These are phyloP conservation scores for Bipolaris bicolor DNA, from an alignment of 2,329 filamentous ascomycete species.

Conservation along the genomic window DNA sequence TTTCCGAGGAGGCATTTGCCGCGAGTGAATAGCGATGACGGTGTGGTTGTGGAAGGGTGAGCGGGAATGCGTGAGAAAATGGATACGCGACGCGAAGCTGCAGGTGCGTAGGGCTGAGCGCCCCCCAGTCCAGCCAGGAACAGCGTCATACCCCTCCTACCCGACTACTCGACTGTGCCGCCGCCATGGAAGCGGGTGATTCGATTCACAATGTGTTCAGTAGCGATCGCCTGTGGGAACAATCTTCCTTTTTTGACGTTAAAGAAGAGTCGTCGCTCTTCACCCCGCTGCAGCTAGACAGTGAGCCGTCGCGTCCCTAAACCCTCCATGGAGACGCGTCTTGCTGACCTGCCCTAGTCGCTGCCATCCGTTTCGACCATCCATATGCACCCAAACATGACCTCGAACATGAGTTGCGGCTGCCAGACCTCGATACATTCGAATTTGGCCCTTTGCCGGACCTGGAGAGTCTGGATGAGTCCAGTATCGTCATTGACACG, in stretches of 20 bases:
- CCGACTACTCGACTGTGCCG: background rate
- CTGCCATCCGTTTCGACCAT: slow-evolving; percentile 46
- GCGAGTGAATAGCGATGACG: background rate
- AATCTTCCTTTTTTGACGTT: slow-evolving; percentile 55
- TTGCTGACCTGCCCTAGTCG: slow-evolving; percentile 38
- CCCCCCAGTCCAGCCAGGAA: slow-evolving; percentile 3
- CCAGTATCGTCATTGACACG: slow-evolving; percentile 34
- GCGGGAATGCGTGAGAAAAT: background rate
- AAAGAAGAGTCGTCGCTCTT: slow-evolving; percentile 41
- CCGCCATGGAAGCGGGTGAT: slow-evolving; percentile 49
- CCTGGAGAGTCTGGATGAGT: slow-evolving; percentile 42
- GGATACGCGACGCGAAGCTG: slow-evolving; percentile 15
- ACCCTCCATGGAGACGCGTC: slow-evolving; percentile 19
- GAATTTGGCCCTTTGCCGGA: slow-evolving; percentile 49
- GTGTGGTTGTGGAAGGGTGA: slow-evolving; percentile 2
- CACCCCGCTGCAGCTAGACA: slow-evolving; percentile 43
- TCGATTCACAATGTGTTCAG: slow-evolving; percentile 64
- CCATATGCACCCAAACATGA: slow-evolving; percentile 48
- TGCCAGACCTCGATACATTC: slow-evolving; percentile 50
- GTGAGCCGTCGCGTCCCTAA: slow-evolving; percentile 40
- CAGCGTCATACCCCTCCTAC: slow-evolving; percentile 37
- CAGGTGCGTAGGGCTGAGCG: slow-evolving; percentile 39
- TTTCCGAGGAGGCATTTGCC: slow-evolving; percentile 72
- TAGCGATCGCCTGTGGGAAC: slow-evolving; percentile 66
- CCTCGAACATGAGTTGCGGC: slow-evolving; percentile 43